phyloP scores from a whole-genome alignment of 306 rosid species.

The Pterocarpus santalinus region DNA sequence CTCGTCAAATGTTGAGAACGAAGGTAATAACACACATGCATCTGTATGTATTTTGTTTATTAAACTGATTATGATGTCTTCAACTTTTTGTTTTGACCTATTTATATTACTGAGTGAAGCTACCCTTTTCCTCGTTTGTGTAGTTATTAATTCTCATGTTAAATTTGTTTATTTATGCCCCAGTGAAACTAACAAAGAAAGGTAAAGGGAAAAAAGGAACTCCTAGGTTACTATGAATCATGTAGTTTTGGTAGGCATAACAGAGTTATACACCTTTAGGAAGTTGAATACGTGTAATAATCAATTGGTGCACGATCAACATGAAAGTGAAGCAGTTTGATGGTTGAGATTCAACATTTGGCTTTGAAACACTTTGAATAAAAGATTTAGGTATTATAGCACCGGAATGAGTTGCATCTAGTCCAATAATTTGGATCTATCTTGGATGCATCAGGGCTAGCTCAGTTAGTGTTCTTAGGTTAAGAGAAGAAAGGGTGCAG shows the following conservation, averaged over 20 bases:
- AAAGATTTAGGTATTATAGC: neutral
- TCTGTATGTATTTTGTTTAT: slow-evolving; percentile 21
- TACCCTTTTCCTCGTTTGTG: neutral
- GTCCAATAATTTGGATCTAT: neutral
- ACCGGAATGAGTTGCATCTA: neutral
- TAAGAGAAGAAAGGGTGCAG: too few species aligned
- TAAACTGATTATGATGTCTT: neutral
- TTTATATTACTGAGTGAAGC: neutral
- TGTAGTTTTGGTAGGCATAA: neutral
- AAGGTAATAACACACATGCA: slow-evolving; percentile 57
- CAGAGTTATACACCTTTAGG: neutral
- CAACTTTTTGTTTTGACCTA: neutral
- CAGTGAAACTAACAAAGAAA: neutral
- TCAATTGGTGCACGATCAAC: neutral
- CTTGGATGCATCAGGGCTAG: neutral
- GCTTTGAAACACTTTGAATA: neutral
- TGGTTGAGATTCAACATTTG: neutral
- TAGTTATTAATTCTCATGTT: neutral
- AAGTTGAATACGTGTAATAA: neutral
- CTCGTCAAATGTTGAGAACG: slow-evolving; percentile 65
- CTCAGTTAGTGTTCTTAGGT: too few species aligned
- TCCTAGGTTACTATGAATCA: neutral
- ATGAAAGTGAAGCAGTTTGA: neutral
- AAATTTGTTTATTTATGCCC: neutral
- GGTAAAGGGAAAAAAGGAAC: neutral